Percentiles rank a stretch among this genome's conserved stretches.
phyloP scores from a whole-genome alignment of 352 stramenopile genomes.

The Phytophthora pinifolia region DNA sequence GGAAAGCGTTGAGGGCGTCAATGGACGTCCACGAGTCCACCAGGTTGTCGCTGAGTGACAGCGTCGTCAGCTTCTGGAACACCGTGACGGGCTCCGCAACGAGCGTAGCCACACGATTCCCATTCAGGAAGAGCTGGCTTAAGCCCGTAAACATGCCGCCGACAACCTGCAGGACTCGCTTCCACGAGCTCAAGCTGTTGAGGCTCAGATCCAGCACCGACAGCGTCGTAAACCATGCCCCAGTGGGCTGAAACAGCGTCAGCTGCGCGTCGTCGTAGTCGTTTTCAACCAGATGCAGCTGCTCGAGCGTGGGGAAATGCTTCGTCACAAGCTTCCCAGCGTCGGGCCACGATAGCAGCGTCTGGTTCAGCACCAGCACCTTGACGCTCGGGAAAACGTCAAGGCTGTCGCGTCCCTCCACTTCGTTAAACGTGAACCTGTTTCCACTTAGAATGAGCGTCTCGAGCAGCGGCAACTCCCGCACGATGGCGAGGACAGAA shows the following conservation, averaged over 20 bases:
- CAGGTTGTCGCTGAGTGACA: slow-evolving; percentile 67
- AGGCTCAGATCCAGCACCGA: slow-evolving; percentile 64
- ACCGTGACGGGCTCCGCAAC: slow-evolving; percentile 8
- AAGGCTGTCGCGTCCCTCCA: not conserved
- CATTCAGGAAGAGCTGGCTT: slow-evolving; percentile 64
- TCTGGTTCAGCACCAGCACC: slow-evolving; percentile 76
- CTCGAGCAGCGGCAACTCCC: slow-evolving; percentile 61
- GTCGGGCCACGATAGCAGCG: slow-evolving; percentile 35
- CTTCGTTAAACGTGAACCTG: slow-evolving; percentile 36
- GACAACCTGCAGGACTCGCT: slow-evolving; percentile 35
- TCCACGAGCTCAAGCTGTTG: slow-evolving; percentile 60
- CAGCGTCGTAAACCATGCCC: slow-evolving; percentile 35
- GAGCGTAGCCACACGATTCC: slow-evolving; percentile 59
- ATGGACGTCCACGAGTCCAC: slow-evolving; percentile 79
- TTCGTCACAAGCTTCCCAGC: slow-evolving; percentile 37
- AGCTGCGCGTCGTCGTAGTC: slow-evolving; percentile 53
- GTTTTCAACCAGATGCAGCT: slow-evolving; percentile 66
- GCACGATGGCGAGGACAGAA: slow-evolving; percentile 43
- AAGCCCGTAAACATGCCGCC: slow-evolving; percentile 42
- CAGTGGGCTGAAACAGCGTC: slow-evolving; percentile 3
- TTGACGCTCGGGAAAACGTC: slow-evolving; percentile 46
- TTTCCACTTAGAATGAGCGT: slow-evolving; percentile 79
- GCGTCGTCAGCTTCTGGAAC: slow-evolving; percentile 51
- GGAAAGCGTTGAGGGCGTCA: slow-evolving; percentile 66
- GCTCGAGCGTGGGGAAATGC: slow-evolving; percentile 58